These are phyloP conservation scores for Boletus patriciae DNA, from an alignment of 768 basidiomycete species.

Conservation along the genomic window DNA sequence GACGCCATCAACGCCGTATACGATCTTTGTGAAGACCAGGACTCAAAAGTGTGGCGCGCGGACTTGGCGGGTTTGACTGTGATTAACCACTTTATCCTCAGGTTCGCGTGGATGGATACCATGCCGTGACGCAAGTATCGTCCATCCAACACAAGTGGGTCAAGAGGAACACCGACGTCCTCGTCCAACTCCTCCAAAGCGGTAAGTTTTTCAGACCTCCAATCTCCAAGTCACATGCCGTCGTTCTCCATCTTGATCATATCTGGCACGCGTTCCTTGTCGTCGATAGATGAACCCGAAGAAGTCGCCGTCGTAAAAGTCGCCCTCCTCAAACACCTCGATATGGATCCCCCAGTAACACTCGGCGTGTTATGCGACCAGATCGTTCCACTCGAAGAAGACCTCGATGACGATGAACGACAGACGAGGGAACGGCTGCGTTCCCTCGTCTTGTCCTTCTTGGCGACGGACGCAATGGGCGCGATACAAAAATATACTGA, in stretches of 20 bases:
- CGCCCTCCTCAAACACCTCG: constrained; percentile 60
- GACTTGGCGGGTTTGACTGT: constrained; percentile 6
- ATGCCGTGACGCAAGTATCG: constrained; percentile 54
- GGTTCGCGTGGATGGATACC: constrained; percentile 72
- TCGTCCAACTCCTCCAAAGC: constrained; percentile 73
- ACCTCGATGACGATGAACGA: constrained; percentile 57
- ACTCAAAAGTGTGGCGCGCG: constrained; percentile 42
- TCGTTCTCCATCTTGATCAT: constrained; percentile 21
- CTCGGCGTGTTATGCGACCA: constrained; percentile 72
- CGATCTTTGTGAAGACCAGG: constrained; percentile 73
- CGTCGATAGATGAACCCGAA: constrained; percentile 55
- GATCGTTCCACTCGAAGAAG: constrained; percentile 50
- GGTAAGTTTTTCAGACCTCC: constrained; percentile 44
- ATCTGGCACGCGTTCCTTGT: constrained; percentile 12
- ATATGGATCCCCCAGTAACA: constrained; percentile 59
- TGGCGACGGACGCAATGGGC: constrained; percentile 51
- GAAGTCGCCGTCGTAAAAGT: constrained; percentile 63
- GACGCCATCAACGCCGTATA: constrained; percentile 76
- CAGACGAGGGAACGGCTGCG: constrained; percentile 56
- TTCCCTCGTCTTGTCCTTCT: constrained; percentile 58
- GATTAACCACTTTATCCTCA: constrained; percentile 25
- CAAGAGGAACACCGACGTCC: constrained; percentile 70
- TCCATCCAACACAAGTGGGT: constrained; percentile 55
- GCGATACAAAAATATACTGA: constrained; percentile 46
- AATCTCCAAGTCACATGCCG: background rate